These are phyloP conservation scores for Teratosphaeria epicoccoides DNA, from an alignment of 2,329 filamentous ascomycete species.

Conservation along the genomic window DNA sequence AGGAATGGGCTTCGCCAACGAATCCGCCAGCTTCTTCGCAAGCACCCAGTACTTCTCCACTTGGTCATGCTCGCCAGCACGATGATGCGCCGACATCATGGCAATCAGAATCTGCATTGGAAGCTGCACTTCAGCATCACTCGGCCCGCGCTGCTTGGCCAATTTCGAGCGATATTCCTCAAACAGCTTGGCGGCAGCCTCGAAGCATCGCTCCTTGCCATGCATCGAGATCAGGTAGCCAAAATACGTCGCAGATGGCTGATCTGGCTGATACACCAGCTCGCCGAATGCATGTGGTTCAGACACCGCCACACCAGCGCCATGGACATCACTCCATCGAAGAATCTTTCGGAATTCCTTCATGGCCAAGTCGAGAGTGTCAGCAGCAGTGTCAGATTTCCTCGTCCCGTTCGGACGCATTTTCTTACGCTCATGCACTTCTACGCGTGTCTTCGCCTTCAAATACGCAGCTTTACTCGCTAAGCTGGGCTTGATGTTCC, in stretches of 20 bases:
- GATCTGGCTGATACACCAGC: conserved; percentile 27
- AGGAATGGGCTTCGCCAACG: conserved; percentile 12
- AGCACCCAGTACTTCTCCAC: conserved; percentile 59
- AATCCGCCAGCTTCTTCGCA: conserved; percentile 44
- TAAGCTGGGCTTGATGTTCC: conserved; percentile 30
- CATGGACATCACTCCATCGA: background rate
- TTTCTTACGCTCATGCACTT: conserved; percentile 24
- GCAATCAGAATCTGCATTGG: conserved; percentile 31
- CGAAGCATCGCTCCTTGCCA: conserved; percentile 35
- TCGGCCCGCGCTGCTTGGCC: background rate
- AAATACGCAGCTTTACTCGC: conserved; percentile 35
- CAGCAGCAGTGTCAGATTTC: conserved; percentile 23
- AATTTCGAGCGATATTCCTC: conserved; percentile 35
- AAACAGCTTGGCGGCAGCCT: conserved; percentile 46
- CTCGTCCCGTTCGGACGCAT: conserved; percentile 28
- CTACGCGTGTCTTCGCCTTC: conserved; percentile 20
- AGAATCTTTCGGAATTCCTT: conserved; percentile 16
- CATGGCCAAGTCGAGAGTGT: conserved; percentile 27
- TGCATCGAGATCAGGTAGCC: conserved; percentile 48
- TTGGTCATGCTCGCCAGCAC: conserved; percentile 46
- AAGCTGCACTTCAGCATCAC: conserved; percentile 1
- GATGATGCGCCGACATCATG: conserved; percentile 57
- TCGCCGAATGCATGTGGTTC: conserved; percentile 23
- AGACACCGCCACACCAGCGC: conserved; percentile 28
- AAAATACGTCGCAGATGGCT: conserved; percentile 36